A percentile compares a stretch with the other conserved stretches of the same genome.
Evolutionary conservation across 1,139 yeast species (phyloP).

Genomic region (Protomyces lactucae-debilis): DNA sequence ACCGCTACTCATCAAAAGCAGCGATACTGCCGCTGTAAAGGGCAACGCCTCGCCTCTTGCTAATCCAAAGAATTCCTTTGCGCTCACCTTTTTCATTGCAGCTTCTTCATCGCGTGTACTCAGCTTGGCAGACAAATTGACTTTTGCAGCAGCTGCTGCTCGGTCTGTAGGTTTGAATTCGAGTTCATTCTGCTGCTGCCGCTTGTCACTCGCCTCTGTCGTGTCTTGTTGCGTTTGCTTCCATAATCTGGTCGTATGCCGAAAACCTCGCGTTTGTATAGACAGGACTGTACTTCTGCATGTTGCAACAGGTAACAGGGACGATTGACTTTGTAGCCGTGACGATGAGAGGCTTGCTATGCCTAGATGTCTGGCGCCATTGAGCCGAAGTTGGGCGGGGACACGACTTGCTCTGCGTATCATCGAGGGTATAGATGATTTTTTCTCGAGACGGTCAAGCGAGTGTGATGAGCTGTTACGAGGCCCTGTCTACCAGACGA

Average conservation of each 20-base stretch:
- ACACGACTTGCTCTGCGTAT: not conserved
- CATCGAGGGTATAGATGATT: not conserved
- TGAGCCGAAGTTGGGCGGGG: not conserved
- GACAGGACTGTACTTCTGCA: not conserved
- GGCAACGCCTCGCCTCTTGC: conserved; percentile 28
- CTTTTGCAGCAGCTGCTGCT: conserved; percentile 20
- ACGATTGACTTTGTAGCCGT: not conserved
- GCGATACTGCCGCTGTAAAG: conserved; percentile 20
- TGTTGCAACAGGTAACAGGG: not conserved
- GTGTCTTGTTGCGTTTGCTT: not conserved
- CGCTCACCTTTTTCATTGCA: conserved; percentile 21
- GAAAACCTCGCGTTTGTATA: not conserved
- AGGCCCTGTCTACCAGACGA: no score
- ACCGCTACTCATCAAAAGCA: conserved; percentile 23
- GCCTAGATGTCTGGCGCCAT: not conserved
- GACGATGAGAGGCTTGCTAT: not conserved
- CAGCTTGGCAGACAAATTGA: conserved; percentile 26
- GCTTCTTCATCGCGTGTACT: conserved; percentile 16
- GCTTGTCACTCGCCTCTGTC: not conserved
- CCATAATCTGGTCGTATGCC: not conserved
- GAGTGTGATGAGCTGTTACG: no score
- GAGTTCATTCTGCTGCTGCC: conserved; percentile 20
- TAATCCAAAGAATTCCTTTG: conserved; percentile 21
- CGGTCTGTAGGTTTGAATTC: conserved; percentile 39
- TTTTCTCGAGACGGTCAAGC: no score